phyloP scores from a whole-genome alignment of 1,284 basidiomycete species.

The Austroboletus rostrupii region DNA sequence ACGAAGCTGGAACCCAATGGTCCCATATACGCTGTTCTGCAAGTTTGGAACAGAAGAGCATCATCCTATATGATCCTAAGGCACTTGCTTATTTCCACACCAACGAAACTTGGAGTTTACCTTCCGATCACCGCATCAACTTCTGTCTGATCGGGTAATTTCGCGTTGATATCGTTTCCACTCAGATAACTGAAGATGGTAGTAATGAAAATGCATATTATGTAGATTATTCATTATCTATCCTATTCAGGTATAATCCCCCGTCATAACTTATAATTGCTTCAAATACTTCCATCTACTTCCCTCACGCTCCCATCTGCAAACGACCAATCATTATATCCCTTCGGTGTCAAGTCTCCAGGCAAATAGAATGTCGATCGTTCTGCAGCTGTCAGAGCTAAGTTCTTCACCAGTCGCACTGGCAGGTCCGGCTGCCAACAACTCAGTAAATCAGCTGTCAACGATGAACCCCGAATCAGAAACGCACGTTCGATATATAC shows the following conservation, averaged over 20 bases:
- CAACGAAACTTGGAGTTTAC: constrained; percentile 45
- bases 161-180: no score
- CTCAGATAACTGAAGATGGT: no score
- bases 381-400: constrained; percentile 17
- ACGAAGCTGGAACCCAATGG: constrained; percentile 14
- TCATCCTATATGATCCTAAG: constrained; percentile 36
- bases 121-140: no score
- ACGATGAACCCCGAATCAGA: neutral
- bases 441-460: neutral
- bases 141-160: no score
- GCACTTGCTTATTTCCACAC: constrained; percentile 23
- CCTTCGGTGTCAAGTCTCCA: constrained; percentile 12
- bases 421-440: constrained; percentile 40
- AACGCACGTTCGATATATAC: constrained; percentile 20
- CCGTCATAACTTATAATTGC: no score
- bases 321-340: constrained; percentile 30
- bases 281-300: neutral
- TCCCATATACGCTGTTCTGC: constrained; percentile 28
- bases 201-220: no score
- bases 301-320: neutral
- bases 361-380: constrained; percentile 18
- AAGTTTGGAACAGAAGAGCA: constrained; percentile 35
- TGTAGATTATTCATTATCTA: no score
- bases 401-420: constrained; percentile 21
- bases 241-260: no score